Percentiles rank a stretch among this genome's conserved stretches.
Conservation (phyloP, 2,329 filamentous ascomycete species). For the Colletotrichum magnum region DNA sequence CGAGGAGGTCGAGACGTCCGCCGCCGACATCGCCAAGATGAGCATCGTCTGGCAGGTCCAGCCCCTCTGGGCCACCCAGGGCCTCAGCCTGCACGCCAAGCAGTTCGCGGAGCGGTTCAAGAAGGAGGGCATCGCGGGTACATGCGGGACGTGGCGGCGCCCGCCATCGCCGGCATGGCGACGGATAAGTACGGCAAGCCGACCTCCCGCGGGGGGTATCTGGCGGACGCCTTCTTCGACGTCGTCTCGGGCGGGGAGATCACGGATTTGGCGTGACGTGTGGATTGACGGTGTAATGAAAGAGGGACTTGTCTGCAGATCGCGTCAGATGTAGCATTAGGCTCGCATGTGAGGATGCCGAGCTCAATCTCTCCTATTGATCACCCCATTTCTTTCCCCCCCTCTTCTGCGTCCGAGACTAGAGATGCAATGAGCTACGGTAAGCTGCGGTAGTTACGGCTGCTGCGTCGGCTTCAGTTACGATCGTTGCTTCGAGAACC, state of each 20-base stretch:
- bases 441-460: too few relatives aligned
- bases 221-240: slow-evolving; percentile 2
- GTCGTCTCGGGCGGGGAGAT: slow-evolving; percentile 1
- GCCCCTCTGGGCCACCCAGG: slow-evolving; percentile 55
- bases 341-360: too few relatives aligned
- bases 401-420: too few relatives aligned
- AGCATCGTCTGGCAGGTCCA: slow-evolving; percentile 58
- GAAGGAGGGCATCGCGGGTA: slow-evolving; percentile 2
- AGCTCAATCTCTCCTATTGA: too few relatives aligned
- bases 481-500: too few relatives aligned
- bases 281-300: too few relatives aligned
- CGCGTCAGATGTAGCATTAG: too few relatives aligned
- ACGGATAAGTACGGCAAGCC: slow-evolving; percentile 6
- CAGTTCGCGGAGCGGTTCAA: slow-evolving; percentile 51
- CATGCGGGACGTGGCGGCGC: not conserved
- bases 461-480: too few relatives aligned
- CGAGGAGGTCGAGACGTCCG: slow-evolving; percentile 49
- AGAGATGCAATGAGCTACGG: too few relatives aligned
- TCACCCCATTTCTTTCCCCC: too few relatives aligned
- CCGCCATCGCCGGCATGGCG: slow-evolving; percentile 7
- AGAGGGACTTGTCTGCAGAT: too few relatives aligned
- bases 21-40: slow-evolving; percentile 52
- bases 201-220: not conserved
- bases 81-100: slow-evolving; percentile 51
- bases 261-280: not conserved